phyloP scores from a whole-genome alignment of 2,329 filamentous ascomycete genomes.

The Trichoderma koningiopsis region DNA sequence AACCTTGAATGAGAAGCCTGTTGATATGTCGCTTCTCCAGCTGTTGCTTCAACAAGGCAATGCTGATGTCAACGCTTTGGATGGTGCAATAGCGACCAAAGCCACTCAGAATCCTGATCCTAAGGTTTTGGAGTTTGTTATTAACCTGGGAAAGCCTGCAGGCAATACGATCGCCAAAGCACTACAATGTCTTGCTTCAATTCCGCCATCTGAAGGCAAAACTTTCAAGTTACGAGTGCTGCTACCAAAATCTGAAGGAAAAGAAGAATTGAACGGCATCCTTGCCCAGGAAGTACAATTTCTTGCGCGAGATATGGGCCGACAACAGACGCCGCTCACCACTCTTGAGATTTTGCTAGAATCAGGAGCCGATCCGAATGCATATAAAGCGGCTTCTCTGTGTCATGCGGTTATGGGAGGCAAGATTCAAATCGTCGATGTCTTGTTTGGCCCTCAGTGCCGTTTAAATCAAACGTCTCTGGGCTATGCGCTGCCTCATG shows the following conservation, averaged over 20 bases:
- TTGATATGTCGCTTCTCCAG: slow-evolving; percentile 53
- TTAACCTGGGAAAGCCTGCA: slow-evolving; percentile 50
- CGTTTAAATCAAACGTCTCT: slow-evolving; percentile 48
- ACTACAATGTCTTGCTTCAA: slow-evolving; percentile 46
- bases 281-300: slow-evolving; percentile 55
- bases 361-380: slow-evolving; percentile 58
- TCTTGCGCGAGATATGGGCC: slow-evolving; percentile 42
- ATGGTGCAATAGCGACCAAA: slow-evolving; percentile 47
- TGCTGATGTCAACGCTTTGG: slow-evolving; percentile 55
- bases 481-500: slow-evolving; percentile 53
- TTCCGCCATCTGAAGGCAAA: slow-evolving; percentile 50
- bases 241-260: slow-evolving; percentile 46
- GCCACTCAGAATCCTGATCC: slow-evolving; percentile 49
- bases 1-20: slow-evolving; percentile 47
- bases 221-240: slow-evolving; percentile 53
- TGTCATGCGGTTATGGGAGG: slow-evolving; percentile 53
- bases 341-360: slow-evolving; percentile 52
- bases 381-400: slow-evolving; percentile 53
- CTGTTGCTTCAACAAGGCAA: slow-evolving; percentile 54
- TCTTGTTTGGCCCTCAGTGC: slow-evolving; percentile 47
- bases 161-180: slow-evolving; percentile 47
- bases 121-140: slow-evolving; percentile 50
- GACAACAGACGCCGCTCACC: slow-evolving; percentile 42
- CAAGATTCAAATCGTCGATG: slow-evolving; percentile 49
- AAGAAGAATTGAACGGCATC: slow-evolving; percentile 47